Evolutionary conservation across 352 stramenopile genomes (phyloP).

Genomic region (Pythium guiyangense): DNA sequence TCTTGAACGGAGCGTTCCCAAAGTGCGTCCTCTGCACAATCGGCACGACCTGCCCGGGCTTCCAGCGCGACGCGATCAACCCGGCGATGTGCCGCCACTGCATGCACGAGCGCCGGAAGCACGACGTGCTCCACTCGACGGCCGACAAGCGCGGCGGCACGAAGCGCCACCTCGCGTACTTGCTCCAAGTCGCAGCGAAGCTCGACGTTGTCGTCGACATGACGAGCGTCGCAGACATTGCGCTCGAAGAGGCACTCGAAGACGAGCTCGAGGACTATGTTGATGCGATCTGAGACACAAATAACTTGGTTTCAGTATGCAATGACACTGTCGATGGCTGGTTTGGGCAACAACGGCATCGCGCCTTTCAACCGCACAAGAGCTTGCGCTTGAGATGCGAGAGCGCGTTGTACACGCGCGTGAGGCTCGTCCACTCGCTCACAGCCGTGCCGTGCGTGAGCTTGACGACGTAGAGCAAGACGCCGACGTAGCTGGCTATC

Average conservation of each 20-base stretch:
- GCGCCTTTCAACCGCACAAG: not conserved
- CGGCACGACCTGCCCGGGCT: constrained; percentile 63
- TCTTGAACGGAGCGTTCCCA: constrained; percentile 52
- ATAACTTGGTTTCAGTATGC: not conserved
- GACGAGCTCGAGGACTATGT: constrained; percentile 29
- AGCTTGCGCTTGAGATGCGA: constrained; percentile 3
- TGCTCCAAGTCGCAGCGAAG: constrained; percentile 44
- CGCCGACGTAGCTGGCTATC: constrained; percentile 6
- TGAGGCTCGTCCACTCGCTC: not conserved
- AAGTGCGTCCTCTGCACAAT: constrained; percentile 67
- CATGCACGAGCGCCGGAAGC: constrained; percentile 66
- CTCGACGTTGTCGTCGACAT: constrained; percentile 54
- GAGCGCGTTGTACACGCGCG: not conserved
- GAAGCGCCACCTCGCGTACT: constrained; percentile 27
- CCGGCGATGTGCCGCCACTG: constrained; percentile 71
- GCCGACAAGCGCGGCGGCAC: constrained; percentile 29
- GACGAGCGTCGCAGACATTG: constrained; percentile 44
- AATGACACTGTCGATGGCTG: not conserved
- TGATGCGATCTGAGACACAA: not conserved
- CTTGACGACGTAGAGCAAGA: constrained; percentile 25
- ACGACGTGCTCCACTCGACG: constrained; percentile 42
- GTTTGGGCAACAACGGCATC: no score
- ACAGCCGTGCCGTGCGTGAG: not conserved
- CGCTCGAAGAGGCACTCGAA: constrained; percentile 54
- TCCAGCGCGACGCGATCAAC: constrained; percentile 65